Evolutionary conservation across 495 filamentous ascomycete species (phyloP).

Genomic region (Penicillium canescens): DNA sequence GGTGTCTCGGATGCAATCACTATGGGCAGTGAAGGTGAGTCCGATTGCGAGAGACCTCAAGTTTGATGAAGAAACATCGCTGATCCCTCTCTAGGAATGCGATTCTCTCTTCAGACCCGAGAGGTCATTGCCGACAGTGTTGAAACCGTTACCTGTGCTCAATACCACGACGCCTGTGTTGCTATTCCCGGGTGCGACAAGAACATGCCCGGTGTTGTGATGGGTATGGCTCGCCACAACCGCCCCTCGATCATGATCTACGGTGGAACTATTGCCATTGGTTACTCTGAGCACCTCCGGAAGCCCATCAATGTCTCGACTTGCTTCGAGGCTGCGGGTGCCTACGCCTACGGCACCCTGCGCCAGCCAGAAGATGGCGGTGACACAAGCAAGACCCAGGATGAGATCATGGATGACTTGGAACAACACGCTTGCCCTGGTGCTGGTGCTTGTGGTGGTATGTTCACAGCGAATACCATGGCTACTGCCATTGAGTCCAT

Average conservation of each 20-base stretch:
- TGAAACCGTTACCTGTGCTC: slow-evolving; percentile 86
- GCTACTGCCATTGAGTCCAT: slow-evolving; percentile 94
- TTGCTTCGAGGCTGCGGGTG: slow-evolving; percentile 89
- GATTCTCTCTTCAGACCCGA: slow-evolving; percentile 91
- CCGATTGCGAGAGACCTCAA: neutral
- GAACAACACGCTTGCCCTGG: slow-evolving; percentile 86
- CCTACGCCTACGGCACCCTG: slow-evolving; percentile 75
- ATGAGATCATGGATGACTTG: slow-evolving; percentile 84
- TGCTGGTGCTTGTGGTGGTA: slow-evolving; percentile 93
- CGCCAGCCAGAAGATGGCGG: slow-evolving; percentile 57
- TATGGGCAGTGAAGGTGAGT: slow-evolving; percentile 88
- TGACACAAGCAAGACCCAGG: slow-evolving; percentile 60
- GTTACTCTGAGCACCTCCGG: slow-evolving; percentile 74
- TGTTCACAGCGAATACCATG: slow-evolving; percentile 99
- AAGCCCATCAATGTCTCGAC: slow-evolving; percentile 86
- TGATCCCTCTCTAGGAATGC: slow-evolving; percentile 66
- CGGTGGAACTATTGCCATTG: slow-evolving; percentile 86
- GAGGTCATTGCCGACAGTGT: slow-evolving; percentile 96
- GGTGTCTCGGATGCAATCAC: slow-evolving; percentile 94
- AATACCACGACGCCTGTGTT: slow-evolving; percentile 92
- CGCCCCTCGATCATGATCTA: slow-evolving; percentile 84
- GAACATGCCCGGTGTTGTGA: slow-evolving; percentile 93
- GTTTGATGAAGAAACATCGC: neutral
- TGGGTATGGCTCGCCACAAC: slow-evolving; percentile 88
- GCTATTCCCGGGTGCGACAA: slow-evolving; percentile 97